Evolutionary conservation across 2,329 filamentous ascomycete genomes (phyloP), one percentile per base, ranked within the genome.

Genomic region (Moelleriella libera): DNA sequence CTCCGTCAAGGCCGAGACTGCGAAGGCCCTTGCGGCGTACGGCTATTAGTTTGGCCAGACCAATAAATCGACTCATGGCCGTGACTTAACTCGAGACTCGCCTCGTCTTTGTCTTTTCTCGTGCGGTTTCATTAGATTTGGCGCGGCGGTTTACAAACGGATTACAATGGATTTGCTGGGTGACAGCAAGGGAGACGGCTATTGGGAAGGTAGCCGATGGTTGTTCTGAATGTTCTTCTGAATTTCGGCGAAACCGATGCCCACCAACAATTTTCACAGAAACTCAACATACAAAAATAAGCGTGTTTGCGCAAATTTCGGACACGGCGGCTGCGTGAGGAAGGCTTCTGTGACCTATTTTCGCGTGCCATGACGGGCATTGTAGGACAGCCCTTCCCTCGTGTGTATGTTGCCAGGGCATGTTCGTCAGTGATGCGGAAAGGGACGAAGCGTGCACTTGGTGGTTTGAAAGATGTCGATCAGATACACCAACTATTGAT

Each of bases 21-120:
- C 83, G 73, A 77, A 84, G 77, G 83, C 92, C 72, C 84, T 97
- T 68, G 85, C 85, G 74, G 75, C 82, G 65, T 88, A 78, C 74
- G 90, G 89, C 70, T 95, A 94, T 82, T 97, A 95, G 69, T 57
- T 49, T 58, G 46, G 57, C 56, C 58, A 60, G 30, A 41, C 10
- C 9, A 41, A 12, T 7, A n/a, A 14, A 12, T n/a, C 14, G 10
- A 21, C 10, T 41, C n/a, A 41, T 41, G 40, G 40, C 14, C 7
- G 14, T n/a, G 14, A 37, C 12, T 8, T 9, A 37, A 12, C 8
- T 37, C 8, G 8, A 37, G 34, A 37, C 34, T 37, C 8, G 8
- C 8, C 34, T 37, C 34, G 34, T 67, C 63, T 48, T 51, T 64
- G 59, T 60, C 58, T 61, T 66, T 70, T 69, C 64, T 71, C 66